Evolutionary conservation across 2,329 filamentous ascomycete genomes (phyloP).

Genomic region (Aspergillus hiratsukae): DNA sequence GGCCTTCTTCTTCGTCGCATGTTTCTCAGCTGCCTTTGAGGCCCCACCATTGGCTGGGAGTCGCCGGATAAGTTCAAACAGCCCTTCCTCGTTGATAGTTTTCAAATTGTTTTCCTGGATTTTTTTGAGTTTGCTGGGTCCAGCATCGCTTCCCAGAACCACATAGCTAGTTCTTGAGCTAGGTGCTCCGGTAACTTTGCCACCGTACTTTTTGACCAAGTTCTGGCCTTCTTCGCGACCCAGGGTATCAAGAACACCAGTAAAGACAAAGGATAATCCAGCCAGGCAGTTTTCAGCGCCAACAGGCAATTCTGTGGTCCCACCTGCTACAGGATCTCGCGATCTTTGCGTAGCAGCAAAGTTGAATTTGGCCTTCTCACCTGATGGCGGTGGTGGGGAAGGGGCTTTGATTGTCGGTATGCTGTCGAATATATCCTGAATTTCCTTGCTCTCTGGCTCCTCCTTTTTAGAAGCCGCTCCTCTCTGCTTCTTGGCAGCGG

Average conservation of each 20-base stretch:
- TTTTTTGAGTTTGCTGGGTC: constrained; percentile 85
- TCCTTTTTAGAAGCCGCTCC: constrained; percentile 63
- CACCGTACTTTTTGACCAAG: constrained; percentile 88
- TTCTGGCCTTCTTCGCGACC: constrained; percentile 79
- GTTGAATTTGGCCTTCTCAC: constrained; percentile 69
- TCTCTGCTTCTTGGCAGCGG: constrained; percentile 45
- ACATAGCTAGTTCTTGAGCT: constrained; percentile 94
- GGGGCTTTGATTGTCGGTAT: constrained; percentile 80
- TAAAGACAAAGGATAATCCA: constrained; percentile 92
- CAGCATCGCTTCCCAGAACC: constrained; percentile 84
- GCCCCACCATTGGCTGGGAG: constrained; percentile 83
- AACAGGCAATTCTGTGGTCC: constrained; percentile 67
- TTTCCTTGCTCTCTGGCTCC: constrained; percentile 62
- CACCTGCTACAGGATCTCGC: constrained; percentile 59
- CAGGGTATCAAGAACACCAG: constrained; percentile 75
- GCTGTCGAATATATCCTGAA: constrained; percentile 81
- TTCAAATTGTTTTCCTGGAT: constrained; percentile 77
- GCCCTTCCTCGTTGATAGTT: constrained; percentile 88
- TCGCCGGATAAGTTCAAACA: constrained; percentile 77
- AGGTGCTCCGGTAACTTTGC: constrained; percentile 78
- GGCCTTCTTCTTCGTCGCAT: constrained; percentile 75
- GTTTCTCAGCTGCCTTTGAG: constrained; percentile 81
- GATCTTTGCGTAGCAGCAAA: constrained; percentile 61
- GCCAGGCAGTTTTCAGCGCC: constrained; percentile 86
- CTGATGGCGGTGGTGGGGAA: constrained; percentile 70